Evolutionary conservation across 164 flowering plant genomes (phyloP), one percentile per base, ranked within the genome.

Genomic region (Echeveria elegans): DNA sequence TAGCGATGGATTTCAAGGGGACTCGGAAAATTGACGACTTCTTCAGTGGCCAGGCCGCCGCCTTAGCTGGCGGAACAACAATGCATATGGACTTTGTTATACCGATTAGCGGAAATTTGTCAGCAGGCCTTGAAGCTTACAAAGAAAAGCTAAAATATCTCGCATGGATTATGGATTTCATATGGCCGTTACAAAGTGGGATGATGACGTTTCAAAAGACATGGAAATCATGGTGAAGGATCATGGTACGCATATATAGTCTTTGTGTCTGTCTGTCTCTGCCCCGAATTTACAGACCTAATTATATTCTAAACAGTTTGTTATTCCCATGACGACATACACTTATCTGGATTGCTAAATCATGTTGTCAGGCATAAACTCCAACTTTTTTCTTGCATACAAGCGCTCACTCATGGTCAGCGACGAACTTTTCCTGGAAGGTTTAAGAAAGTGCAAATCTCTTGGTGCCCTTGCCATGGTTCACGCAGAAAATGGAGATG

Each of bases 401-500:
- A 90, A 92, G 75, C 95, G 91, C 11, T 14, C 82, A 37, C 69
- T 90, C 28, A 93, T 93, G 98, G 73, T 93, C 68, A 80, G 70
- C 48, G 98, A 93, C 68, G 98, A 88, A 60, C 86, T 88, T 74
- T 76, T 93, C 34, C 31, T 93, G 40, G 82, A 88, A 74, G 98
- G 94, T 65, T 72, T 93, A 31, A 84, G 86, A 72, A 86, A 80
- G 65, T 93, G 98, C 83, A 93, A 90, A 77, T 81, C 97, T 69
- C 91, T 92, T 80, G 98, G 98, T 71, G 96, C 98, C 26, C 71
- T 92, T 70, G 84, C 98, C 48, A 87, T 88, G 98, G 98, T 93
- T 63, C 98, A 93, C 77, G 97, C 98, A 63, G 98, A 93, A 84
- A 93, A 93, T 81, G 98, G 98, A 59, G 97, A 93, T 81, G 98